phyloP scores from a whole-genome alignment of 208 protist genomes.

The Crithidia expoeki region DNA sequence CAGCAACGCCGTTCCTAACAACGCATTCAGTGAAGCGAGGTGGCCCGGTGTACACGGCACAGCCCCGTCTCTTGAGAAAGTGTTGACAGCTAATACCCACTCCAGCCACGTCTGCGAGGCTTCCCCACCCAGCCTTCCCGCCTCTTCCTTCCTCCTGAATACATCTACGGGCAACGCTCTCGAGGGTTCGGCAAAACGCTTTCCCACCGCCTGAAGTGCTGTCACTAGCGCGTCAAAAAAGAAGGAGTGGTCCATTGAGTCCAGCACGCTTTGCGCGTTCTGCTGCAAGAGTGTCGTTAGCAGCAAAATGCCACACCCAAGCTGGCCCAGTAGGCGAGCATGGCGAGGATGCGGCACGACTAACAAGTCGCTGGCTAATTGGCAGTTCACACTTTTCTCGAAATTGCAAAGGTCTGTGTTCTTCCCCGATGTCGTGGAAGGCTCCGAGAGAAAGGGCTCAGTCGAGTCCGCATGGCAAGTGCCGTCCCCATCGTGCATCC shows the following conservation, averaged over 20 bases:
- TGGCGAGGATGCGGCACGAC: conserved; percentile 6
- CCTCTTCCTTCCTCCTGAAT: not conserved
- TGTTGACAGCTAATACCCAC: conserved; percentile 21
- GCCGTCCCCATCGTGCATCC: not conserved
- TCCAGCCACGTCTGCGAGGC: conserved; percentile 18
- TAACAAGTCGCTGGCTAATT: not conserved
- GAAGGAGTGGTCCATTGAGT: conserved; percentile 64
- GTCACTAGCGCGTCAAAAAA: conserved; percentile 59
- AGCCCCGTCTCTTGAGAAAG: not conserved
- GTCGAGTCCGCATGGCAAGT: not conserved
- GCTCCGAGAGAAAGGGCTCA: not conserved
- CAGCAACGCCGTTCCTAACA: not conserved
- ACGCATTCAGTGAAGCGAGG: not conserved
- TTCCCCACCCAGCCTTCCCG: not conserved
- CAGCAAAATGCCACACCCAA: conserved; percentile 55
- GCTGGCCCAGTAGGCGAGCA: conserved; percentile 36
- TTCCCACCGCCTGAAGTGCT: conserved; percentile 35
- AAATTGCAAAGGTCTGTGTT: not conserved
- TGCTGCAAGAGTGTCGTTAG: conserved; percentile 44
- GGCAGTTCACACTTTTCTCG: too few relatives aligned
- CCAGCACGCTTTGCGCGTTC: conserved; percentile 33
- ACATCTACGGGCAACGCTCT: not conserved
- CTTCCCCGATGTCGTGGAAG: not conserved
- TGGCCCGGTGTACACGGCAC: not conserved
- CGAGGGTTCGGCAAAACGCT: conserved; percentile 14